phyloP scores from a whole-genome alignment of 2,329 filamentous ascomycete species.

The Emericellopsis atlantica region DNA sequence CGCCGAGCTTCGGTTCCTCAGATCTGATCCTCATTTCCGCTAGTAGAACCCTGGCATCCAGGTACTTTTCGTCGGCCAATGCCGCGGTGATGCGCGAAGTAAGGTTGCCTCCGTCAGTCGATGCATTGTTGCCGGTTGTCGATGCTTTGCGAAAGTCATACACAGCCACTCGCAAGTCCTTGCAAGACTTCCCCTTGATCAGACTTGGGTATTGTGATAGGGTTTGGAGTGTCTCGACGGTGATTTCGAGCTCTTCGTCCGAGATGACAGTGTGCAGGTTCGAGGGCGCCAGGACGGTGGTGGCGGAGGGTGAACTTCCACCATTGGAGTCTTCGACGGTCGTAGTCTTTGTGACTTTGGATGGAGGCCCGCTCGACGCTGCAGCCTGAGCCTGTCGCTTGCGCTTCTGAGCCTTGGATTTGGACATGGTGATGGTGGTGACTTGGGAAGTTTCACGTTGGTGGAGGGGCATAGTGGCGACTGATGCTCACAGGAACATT shows the following conservation, averaged over 20 bases:
- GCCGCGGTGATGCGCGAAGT: constrained; percentile 55
- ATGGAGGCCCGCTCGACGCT: constrained; percentile 17
- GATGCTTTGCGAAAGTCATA: constrained; percentile 59
- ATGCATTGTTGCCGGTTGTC: constrained; percentile 39
- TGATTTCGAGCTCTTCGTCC: constrained; percentile 53
- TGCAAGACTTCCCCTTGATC: constrained; percentile 58
- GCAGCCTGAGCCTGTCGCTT: constrained; percentile 20
- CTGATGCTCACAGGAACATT: background rate
- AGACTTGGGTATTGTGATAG: constrained; percentile 45
- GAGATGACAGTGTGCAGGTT: constrained; percentile 42
- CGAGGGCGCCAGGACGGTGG: constrained; percentile 26
- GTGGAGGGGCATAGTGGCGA: too few relatives aligned
- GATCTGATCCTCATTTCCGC: constrained; percentile 58
- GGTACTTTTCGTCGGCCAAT: constrained; percentile 50
- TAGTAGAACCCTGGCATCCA: constrained; percentile 51
- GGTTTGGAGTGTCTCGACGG: constrained; percentile 49
- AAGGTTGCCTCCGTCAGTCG: constrained; percentile 42
- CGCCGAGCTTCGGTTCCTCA: constrained; percentile 53
- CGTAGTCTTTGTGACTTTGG: constrained; percentile 24
- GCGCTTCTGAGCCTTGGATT: constrained; percentile 31
- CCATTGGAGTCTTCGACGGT: constrained; percentile 18
- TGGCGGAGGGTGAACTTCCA: background rate
- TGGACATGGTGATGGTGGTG: constrained; percentile 19
- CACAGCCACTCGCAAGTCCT: constrained; percentile 51
- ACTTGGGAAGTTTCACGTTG: too few relatives aligned